These are phyloP conservation scores for Syncephalastrum monosporum DNA, from an alignment of 371 early-diverging fungal species.

Conservation along the genomic window DNA sequence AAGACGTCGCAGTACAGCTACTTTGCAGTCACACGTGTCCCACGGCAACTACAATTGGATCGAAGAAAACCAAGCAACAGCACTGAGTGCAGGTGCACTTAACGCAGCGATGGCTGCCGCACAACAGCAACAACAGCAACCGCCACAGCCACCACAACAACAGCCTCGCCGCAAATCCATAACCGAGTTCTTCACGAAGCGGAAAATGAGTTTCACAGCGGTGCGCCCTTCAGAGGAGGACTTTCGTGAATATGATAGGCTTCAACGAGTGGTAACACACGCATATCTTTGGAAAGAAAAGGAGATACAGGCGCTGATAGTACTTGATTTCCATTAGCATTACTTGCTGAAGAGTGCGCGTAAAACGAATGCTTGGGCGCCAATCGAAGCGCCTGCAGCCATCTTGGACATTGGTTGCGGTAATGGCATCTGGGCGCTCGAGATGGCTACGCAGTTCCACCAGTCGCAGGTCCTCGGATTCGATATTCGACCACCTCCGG, in stretches of 20 bases:
- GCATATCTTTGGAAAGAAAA: no score
- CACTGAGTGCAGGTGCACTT: conserved; percentile 19
- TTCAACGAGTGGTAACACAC: conserved; percentile 39
- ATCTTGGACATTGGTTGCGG: conserved; percentile 57
- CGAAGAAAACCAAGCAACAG: conserved; percentile 32
- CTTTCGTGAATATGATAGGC: conserved; percentile 41
- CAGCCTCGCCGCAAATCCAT: conserved; percentile 44
- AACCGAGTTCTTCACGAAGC: conserved; percentile 43
- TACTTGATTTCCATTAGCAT: conserved; percentile 24
- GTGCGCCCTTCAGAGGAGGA: conserved; percentile 31
- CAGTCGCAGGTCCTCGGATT: conserved; percentile 50
- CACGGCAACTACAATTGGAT: conserved; percentile 47
- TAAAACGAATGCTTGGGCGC: conserved; percentile 39
- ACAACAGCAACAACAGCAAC: conserved; percentile 7
- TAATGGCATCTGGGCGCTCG: conserved; percentile 58
- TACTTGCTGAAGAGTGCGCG: conserved; percentile 46
- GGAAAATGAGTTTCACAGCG: conserved; percentile 34
- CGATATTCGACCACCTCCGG: conserved; percentile 49
- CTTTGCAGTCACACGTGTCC: conserved; percentile 24
- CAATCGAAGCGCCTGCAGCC: conserved; percentile 32
- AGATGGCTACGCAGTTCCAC: conserved; percentile 54
- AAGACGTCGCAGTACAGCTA: conserved; percentile 40
- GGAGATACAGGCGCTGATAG: background rate
- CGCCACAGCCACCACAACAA: conserved; percentile 8
- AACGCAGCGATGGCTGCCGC: conserved; percentile 22